A percentile compares a stretch with the other conserved stretches of the same genome.
phyloP scores from a whole-genome alignment of 164 flowering plant species.

The Chloranthus sessilifolius region DNA sequence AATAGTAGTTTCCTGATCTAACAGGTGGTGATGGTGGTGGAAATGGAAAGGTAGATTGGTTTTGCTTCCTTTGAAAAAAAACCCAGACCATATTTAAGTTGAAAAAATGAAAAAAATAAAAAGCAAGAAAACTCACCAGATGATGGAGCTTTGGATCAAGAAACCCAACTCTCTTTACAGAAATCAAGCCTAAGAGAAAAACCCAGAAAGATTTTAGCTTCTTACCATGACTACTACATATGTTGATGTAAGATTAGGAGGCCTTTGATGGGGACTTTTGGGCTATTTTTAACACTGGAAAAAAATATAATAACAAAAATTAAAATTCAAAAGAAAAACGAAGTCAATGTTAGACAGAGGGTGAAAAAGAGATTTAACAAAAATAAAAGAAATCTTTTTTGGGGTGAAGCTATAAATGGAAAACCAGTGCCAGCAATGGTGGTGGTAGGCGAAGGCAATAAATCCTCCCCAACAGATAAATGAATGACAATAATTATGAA shows the following conservation, averaged over 20 bases:
- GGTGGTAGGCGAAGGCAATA: constrained; percentile 8
- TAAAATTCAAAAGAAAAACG: constrained; percentile 12
- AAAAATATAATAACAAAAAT: too few relatives aligned
- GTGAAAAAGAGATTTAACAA: constrained; percentile 2
- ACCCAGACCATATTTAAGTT: constrained; percentile 26
- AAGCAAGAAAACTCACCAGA: constrained; percentile 22
- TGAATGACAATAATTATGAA: too few relatives aligned
- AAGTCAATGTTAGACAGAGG: constrained; percentile 15
- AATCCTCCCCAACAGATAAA: constrained; percentile 21
- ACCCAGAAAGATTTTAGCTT: constrained; percentile 7
- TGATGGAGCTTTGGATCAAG: constrained; percentile 27
- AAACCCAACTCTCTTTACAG: constrained; percentile 5
- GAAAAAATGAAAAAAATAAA: too few relatives aligned
- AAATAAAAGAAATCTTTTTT: not conserved
- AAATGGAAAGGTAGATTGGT: constrained; percentile 20
- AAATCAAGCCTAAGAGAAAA: constrained; percentile 4
- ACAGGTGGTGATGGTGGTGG: constrained; percentile 26
- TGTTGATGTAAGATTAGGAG: constrained; percentile 5
- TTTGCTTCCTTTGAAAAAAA: constrained; percentile 19
- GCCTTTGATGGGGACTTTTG: constrained; percentile 16
- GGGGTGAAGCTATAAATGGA: constrained; percentile 32
- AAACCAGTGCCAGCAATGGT: constrained; percentile 19
- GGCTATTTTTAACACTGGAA: not conserved
- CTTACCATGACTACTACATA: constrained; percentile 6
- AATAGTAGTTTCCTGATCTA: constrained; percentile 14